A percentile compares a stretch with the other conserved stretches of the same genome.
phyloP scores from a whole-genome alignment of 768 basidiomycete genomes.

The Boletus subparvulus region DNA sequence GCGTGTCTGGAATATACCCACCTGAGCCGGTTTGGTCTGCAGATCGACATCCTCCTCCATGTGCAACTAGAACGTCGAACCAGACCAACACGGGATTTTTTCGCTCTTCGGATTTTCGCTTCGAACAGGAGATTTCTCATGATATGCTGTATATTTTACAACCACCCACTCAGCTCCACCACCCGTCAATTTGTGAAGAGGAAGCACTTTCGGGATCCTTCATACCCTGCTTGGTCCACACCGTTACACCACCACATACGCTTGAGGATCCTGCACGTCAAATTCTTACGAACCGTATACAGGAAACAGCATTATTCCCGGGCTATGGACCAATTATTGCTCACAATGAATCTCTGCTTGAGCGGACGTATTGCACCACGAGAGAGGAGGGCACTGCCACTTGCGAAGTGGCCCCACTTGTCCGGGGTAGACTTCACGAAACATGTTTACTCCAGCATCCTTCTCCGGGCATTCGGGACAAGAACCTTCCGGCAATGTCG shows the following conservation, averaged over 20 bases:
- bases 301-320: neutral
- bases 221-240: neutral
- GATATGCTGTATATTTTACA: too few species aligned
- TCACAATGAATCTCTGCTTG: neutral
- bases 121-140: too few species aligned
- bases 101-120: too few species aligned
- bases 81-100: neutral
- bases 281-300: neutral
- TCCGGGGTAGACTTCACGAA: neutral
- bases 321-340: neutral
- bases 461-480: neutral
- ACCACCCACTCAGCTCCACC: neutral
- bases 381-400: neutral
- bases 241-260: neutral
- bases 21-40: neutral
- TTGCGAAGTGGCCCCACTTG: neutral
- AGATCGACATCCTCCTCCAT: neutral
- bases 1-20: neutral
- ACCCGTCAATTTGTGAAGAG: neutral
- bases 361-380: neutral
- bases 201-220: neutral
- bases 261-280: too few species aligned
- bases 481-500: too few species aligned
- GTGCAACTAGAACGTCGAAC: neutral
- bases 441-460: neutral